phyloP scores from a whole-genome alignment of 805 yeast species.

The Saccharomycopsis synnaedendra region DNA sequence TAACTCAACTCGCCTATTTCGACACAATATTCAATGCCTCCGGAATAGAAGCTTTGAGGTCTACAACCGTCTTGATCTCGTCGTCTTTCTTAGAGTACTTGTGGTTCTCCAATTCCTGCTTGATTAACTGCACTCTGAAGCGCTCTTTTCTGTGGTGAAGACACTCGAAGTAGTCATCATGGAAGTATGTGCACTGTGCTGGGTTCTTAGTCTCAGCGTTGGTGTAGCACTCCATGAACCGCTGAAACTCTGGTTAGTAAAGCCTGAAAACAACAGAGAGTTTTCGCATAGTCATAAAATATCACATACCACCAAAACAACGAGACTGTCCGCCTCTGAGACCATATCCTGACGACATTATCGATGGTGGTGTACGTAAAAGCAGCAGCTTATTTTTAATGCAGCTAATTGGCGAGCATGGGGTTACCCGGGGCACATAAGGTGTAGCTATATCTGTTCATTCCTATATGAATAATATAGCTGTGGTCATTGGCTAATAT shows the following conservation, averaged over 20 bases:
- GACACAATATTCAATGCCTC: constrained; percentile 19
- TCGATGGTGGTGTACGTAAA: neutral
- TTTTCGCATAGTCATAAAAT: neutral
- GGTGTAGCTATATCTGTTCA: too few species aligned
- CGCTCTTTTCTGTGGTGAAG: constrained; percentile 36
- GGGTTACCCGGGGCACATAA: too few species aligned
- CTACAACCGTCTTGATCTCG: constrained; percentile 11
- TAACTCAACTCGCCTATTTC: neutral
- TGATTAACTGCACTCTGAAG: constrained; percentile 19
- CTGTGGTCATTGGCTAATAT: too few species aligned
- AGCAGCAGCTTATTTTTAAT: too few species aligned
- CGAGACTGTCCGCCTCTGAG: constrained; percentile 34
- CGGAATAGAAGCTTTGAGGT: constrained; percentile 17
- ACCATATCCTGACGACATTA: constrained; percentile 28
- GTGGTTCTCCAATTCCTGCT: constrained; percentile 17
- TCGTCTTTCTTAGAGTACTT: constrained; percentile 2
- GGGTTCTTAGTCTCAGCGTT: constrained; percentile 26
- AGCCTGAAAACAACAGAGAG: neutral
- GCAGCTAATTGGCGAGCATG: too few species aligned
- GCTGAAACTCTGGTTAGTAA: constrained; percentile 27
- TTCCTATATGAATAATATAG: too few species aligned
- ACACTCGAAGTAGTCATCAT: constrained; percentile 39
- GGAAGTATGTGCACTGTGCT: constrained; percentile 28
- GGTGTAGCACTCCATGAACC: constrained; percentile 35
- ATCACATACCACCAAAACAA: constrained; percentile 30